Conservation (phyloP, 2,329 filamentous ascomycete species). For the Diaporthe sp. region DNA sequence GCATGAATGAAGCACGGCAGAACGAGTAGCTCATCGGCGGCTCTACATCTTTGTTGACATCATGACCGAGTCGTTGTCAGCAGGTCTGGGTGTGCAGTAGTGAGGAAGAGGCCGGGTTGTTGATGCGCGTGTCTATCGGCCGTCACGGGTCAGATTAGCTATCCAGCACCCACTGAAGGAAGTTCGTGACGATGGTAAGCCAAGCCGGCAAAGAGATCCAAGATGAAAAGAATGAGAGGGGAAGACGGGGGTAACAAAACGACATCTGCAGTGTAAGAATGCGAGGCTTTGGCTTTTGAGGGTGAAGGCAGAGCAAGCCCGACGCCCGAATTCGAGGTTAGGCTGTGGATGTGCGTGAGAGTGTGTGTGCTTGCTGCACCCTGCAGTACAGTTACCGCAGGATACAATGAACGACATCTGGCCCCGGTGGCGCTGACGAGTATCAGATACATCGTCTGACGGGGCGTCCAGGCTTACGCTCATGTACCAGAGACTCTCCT, state of each 20-base stretch:
- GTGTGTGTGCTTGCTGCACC: conserved; percentile 37
- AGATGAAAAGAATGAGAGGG: conserved; percentile 27
- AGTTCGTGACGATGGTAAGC: not conserved
- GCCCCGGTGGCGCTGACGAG: conserved; percentile 29
- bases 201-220: conserved; percentile 17
- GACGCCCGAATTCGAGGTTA: conserved; percentile 37
- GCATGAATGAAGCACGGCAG: conserved; percentile 36
- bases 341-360: conserved; percentile 36
- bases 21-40: conserved; percentile 21
- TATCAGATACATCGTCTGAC: conserved; percentile 38
- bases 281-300: conserved; percentile 38
- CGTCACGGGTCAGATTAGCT: conserved; percentile 30
- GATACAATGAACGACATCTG: conserved; percentile 40
- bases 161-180: not conserved
- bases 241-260: conserved; percentile 30
- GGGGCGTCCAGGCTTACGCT: conserved; percentile 8
- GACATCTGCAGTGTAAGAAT: conserved; percentile 35
- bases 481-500: conserved; percentile 37
- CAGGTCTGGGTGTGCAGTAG: conserved; percentile 20
- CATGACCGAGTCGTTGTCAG: conserved; percentile 17
- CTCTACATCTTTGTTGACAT: conserved; percentile 37
- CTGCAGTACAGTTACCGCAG: conserved; percentile 41
- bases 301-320: conserved; percentile 39
- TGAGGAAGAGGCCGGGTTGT: conserved; percentile 24
- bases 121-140: conserved; percentile 22